Conservation (phyloP, 2,329 filamentous ascomycete species). For the Calonectria montana region DNA sequence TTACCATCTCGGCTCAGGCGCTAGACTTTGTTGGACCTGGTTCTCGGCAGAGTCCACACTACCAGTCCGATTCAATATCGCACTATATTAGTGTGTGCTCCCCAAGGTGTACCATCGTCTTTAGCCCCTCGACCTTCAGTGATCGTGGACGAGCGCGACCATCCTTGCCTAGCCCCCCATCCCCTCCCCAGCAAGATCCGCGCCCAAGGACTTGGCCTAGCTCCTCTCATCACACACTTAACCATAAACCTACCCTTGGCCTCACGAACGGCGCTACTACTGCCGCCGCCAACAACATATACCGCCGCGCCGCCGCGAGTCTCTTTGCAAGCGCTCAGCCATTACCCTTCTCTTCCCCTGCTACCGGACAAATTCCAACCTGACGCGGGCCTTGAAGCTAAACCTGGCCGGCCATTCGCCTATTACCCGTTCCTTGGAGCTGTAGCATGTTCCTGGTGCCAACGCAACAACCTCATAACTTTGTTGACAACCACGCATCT, state of each 20-base stretch:
- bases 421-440: conserved; percentile 45
- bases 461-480: conserved; percentile 48
- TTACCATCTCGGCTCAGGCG: conserved; percentile 45
- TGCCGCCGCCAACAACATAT: conserved; percentile 51
- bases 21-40: conserved; percentile 51
- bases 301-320: conserved; percentile 49
- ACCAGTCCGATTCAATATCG: conserved; percentile 47
- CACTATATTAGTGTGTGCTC: conserved; percentile 56
- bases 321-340: conserved; percentile 45
- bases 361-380: conserved; percentile 43
- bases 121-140: conserved; percentile 44
- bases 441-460: conserved; percentile 50
- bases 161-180: conserved; percentile 47
- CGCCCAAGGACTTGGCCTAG: conserved; percentile 47
- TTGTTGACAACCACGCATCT: conserved; percentile 42
- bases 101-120: conserved; percentile 48
- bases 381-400: conserved; percentile 49
- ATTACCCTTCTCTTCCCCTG: conserved; percentile 43
- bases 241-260: conserved; percentile 45
- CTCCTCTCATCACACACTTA: conserved; percentile 48
- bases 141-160: conserved; percentile 44
- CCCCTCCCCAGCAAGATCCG: conserved; percentile 47
- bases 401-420: conserved; percentile 45
- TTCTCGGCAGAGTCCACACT: conserved; percentile 46
- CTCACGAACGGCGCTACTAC: conserved; percentile 47